Evolutionary conservation across 768 basidiomycete genomes (phyloP).

Genomic region (Suillus americanus): DNA sequence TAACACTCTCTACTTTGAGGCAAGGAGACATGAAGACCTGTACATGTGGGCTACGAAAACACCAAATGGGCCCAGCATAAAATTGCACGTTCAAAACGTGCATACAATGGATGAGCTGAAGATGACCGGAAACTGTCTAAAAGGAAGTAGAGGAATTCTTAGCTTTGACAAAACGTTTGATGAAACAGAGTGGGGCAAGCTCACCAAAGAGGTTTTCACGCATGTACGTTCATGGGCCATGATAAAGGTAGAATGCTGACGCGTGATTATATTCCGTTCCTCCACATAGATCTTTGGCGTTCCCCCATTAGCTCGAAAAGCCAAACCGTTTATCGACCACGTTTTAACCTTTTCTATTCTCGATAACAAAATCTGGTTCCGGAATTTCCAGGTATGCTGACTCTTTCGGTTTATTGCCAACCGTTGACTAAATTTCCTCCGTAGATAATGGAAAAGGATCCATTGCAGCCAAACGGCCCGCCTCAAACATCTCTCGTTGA

Average conservation of each 20-base stretch:
- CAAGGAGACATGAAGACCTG: constrained; percentile 90
- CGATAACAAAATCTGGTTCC: constrained; percentile 98
- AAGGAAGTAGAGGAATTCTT: constrained; percentile 88
- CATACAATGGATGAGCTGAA: constrained; percentile 99
- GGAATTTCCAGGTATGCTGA: constrained; percentile 87
- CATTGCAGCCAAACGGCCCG: constrained; percentile 80
- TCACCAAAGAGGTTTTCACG: constrained; percentile 92
- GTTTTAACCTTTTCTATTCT: constrained; percentile 94
- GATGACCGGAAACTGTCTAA: constrained; percentile 98
- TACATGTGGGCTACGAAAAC: constrained; percentile 97
- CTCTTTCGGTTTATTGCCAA: neutral
- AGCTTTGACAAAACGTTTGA: constrained; percentile 93
- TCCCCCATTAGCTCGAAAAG: constrained; percentile 82
- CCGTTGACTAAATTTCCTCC: constrained; percentile 1
- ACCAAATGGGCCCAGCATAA: constrained; percentile 96
- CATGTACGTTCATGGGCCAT: constrained; percentile 56
- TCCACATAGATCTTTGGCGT: constrained; percentile 85
- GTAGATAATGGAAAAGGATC: constrained; percentile 94
- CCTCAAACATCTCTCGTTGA: constrained; percentile 89
- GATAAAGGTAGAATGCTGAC: constrained; percentile 4
- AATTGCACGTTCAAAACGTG: constrained; percentile 96
- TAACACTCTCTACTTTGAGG: constrained; percentile 96
- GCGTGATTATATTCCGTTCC: neutral
- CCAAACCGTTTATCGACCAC: constrained; percentile 98
- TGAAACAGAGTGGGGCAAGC: constrained; percentile 78